Base-by-base conservation (phyloP, 2,329 filamentous ascomycete genomes). In the Diaporthe vaccinii region DNA sequence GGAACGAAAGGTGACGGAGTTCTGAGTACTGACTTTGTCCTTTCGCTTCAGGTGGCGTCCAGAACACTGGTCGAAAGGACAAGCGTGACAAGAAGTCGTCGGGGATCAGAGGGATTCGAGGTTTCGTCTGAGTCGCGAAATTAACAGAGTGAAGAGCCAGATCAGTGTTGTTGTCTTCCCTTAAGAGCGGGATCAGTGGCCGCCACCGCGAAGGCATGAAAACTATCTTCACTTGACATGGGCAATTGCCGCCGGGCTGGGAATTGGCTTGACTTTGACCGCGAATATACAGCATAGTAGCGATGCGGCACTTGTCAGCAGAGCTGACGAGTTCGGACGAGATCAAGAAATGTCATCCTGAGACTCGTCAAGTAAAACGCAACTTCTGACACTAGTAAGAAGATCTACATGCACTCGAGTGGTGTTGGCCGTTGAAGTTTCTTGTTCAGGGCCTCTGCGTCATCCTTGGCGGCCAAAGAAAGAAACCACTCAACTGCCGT, bases 11-110 rank as follows among this genome's bases (percentile, higher is more conserved):
- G 12, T n/a, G 28, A 20, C 14, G 4, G 86, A 87, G 77, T 44
- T 34, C 46, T 49, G 15, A 9, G 55, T 53, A 25, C 59, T 72
- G 46, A 75, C 71, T 34, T 25, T 20, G 9, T 55, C 34, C 15
- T 10, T 65, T 22, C 15, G 62, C 69, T 62, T 28, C 78, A 87
- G 88, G 87, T 25, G 86, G 87, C 31, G 83, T 87, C 34, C 65
- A 69, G 34, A 89, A 87, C 78, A 80, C 84, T 41, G 80, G 85
- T 1, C 85, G 86, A 4, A 87, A 89, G 78, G 87, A 90, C 73
- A 85, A 86, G 76, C 87, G 87, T 74, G 83, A 85, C 22, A 86
- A 85, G 79, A 87, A 85, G 79, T 78, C 81, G 0, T 74, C 79
- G 14, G 84, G 82, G 12, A 81, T 85, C 36, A 81, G 83, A 31